Evolutionary conservation across 2,329 filamentous ascomycete genomes (phyloP).

Genomic region (Ilyonectria destructans): DNA sequence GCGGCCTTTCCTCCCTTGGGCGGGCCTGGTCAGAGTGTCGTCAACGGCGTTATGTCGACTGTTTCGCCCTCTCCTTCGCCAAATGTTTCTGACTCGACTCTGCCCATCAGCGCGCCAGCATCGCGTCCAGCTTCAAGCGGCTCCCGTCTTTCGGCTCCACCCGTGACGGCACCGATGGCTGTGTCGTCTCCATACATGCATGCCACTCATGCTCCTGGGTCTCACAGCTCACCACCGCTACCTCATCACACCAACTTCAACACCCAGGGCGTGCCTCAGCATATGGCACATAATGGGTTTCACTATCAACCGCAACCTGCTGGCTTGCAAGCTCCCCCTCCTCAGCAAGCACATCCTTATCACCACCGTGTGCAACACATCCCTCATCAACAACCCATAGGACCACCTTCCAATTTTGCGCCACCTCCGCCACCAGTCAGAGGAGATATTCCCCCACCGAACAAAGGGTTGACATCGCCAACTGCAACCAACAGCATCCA

Average conservation of each 20-base stretch:
- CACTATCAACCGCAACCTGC: slow-evolving; percentile 11
- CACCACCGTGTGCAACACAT: neutral
- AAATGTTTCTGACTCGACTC: slow-evolving; percentile 16
- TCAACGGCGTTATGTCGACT: slow-evolving; percentile 22
- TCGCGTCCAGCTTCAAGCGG: slow-evolving; percentile 32
- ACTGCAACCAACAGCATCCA: slow-evolving; percentile 46
- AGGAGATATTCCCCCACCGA: neutral
- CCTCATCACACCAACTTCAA: slow-evolving; percentile 18
- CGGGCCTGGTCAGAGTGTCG: slow-evolving; percentile 24
- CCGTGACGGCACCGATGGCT: neutral
- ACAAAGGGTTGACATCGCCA: neutral
- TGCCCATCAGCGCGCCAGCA: slow-evolving; percentile 30
- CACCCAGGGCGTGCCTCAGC: slow-evolving; percentile 17
- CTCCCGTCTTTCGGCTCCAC: slow-evolving; percentile 23
- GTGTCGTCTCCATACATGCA: slow-evolving; percentile 23
- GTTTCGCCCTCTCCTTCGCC: slow-evolving; percentile 26
- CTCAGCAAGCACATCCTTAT: neutral
- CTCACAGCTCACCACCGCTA: slow-evolving; percentile 31
- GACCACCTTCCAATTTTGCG: neutral
- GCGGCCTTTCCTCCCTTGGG: slow-evolving; percentile 16
- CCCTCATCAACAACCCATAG: slow-evolving; percentile 1
- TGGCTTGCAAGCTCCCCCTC: slow-evolving; percentile 5
- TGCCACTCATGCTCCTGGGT: slow-evolving; percentile 10
- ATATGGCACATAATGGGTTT: neutral
- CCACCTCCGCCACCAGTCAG: slow-evolving; percentile 1